A percentile compares a stretch with the other conserved stretches of the same genome.
phyloP scores from a whole-genome alignment of 495 filamentous ascomycete genomes.

The Tuber aestivum region DNA sequence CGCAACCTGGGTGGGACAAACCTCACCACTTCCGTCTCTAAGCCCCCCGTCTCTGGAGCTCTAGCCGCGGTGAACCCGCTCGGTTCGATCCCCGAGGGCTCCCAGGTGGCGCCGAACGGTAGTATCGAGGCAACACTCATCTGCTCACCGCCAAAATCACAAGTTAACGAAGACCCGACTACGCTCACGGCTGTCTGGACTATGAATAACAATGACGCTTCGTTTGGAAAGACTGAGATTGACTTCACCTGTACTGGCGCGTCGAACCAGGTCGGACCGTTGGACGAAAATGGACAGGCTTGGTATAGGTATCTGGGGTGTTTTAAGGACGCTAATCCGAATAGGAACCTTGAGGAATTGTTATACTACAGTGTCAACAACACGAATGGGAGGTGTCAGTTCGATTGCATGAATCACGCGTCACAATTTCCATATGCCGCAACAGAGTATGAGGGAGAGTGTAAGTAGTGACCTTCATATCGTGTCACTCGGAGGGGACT shows the following conservation, averaged over 20 bases:
- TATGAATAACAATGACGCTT: slow-evolving; percentile 45
- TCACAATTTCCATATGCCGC: slow-evolving; percentile 39
- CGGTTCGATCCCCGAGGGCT: slow-evolving; percentile 45
- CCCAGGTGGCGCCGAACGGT: slow-evolving; percentile 38
- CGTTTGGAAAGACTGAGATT: slow-evolving; percentile 42
- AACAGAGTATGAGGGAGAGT: slow-evolving; percentile 44
- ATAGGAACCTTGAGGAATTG: slow-evolving; percentile 38
- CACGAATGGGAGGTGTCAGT: slow-evolving; percentile 42
- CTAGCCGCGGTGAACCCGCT: slow-evolving; percentile 45
- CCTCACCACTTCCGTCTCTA: slow-evolving; percentile 46
- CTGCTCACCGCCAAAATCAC: slow-evolving; percentile 46
- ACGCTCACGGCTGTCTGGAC: slow-evolving; percentile 36
- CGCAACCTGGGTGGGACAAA: slow-evolving; percentile 44
- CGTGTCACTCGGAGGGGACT: slow-evolving; percentile 1
- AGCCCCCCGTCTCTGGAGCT: slow-evolving; percentile 46
- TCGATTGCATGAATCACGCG: slow-evolving; percentile 22
- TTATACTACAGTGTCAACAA: slow-evolving; percentile 37
- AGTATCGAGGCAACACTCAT: slow-evolving; percentile 40
- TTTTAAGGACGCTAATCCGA: slow-evolving; percentile 42
- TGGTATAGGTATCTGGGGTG: slow-evolving; percentile 44
- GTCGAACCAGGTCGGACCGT: slow-evolving; percentile 38
- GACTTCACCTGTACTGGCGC: slow-evolving; percentile 42
- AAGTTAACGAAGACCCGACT: slow-evolving; percentile 44
- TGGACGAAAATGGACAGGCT: slow-evolving; percentile 20
- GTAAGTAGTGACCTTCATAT: slow-evolving; percentile 18